A percentile compares a stretch with the other conserved stretches of the same genome.
Evolutionary conservation across 176 grass and related monocot species (phyloP).

Genomic region (Aegilops speltoides): DNA sequence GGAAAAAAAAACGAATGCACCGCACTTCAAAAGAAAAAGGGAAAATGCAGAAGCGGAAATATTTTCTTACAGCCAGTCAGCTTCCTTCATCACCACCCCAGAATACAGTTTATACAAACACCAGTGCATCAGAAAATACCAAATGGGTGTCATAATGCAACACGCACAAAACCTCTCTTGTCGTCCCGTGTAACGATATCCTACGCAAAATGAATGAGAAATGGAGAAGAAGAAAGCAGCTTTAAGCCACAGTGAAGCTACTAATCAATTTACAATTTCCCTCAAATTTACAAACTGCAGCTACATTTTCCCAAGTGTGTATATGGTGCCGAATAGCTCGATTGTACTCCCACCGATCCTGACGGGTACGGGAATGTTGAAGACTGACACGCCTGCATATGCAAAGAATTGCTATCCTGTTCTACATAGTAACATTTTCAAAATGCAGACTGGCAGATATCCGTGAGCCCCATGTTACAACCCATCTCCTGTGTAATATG

Average conservation of each 20-base stretch:
- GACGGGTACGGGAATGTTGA: not conserved
- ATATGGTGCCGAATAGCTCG: not conserved
- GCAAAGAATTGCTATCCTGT: not conserved
- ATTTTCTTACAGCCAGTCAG: not conserved
- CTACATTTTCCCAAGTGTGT: not conserved
- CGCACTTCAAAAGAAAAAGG: not conserved
- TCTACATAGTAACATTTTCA: not conserved
- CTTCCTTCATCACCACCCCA: not conserved
- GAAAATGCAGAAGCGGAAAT: not conserved
- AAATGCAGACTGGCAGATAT: not conserved
- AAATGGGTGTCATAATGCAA: not conserved
- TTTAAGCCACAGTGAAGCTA: not conserved
- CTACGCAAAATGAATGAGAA: not conserved
- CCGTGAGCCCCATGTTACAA: not conserved
- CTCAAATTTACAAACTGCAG: constrained; percentile 22
- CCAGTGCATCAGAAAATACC: not conserved
- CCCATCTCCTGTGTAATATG: constrained; percentile 6
- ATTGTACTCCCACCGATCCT: not conserved
- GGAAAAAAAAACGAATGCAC: no score
- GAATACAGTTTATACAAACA: not conserved
- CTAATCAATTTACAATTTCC: constrained; percentile 39
- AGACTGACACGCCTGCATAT: not conserved
- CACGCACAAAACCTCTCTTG: not conserved
- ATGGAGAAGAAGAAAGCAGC: not conserved
- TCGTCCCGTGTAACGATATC: not conserved